Evolutionary conservation across 495 filamentous ascomycete genomes (phyloP), one percentile per base, ranked within the genome.

Genomic region (Aspergillus nidulans): DNA sequence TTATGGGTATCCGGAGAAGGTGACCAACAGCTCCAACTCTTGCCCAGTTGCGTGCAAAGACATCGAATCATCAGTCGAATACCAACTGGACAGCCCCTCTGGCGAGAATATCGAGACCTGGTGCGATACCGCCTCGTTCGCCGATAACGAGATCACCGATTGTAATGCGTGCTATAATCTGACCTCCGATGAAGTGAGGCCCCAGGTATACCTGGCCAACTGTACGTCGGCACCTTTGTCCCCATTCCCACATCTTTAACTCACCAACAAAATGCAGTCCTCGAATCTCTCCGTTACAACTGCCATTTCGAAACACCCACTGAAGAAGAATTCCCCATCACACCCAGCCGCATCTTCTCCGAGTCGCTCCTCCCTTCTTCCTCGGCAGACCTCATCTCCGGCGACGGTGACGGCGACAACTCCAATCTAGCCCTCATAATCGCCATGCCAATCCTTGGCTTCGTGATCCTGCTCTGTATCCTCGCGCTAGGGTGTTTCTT

Each of bases 201-300:
- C 30, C 21, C 75, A 80, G 49, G 55, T 72, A 3, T 80, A 73
- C 52, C 52, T 80, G 43, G 70, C 75, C 21, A 81, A 81, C 55
- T 81, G 78, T 81, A 64, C 19, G 78, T 62, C 32, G 23, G 18
- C 41, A 24, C 2, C 15, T 12, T 54, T 30, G 6, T 34, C 24
- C 24, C 10, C 15, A 30, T 36, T 6, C 34, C 15, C 24, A 6
- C 15, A 23, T 6, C 15, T 18, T 20, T 6, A 36, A 34, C 26
- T 34, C 28, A 26, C 10, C 26, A 52, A 21, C 21, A 38, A 13
- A n/a, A 19, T 32, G 30, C 52, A 81, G 78, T 80, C 63, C 66
- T 81, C 52, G 73, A 77, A 62, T 68, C 77, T 21, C 67, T 80
- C 49, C 72, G 75, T 4, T 75, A 76, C 41, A 76, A 77, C 53